phyloP scores from a whole-genome alignment of 768 basidiomycete species.

The Phlebiopsis gigantea region DNA sequence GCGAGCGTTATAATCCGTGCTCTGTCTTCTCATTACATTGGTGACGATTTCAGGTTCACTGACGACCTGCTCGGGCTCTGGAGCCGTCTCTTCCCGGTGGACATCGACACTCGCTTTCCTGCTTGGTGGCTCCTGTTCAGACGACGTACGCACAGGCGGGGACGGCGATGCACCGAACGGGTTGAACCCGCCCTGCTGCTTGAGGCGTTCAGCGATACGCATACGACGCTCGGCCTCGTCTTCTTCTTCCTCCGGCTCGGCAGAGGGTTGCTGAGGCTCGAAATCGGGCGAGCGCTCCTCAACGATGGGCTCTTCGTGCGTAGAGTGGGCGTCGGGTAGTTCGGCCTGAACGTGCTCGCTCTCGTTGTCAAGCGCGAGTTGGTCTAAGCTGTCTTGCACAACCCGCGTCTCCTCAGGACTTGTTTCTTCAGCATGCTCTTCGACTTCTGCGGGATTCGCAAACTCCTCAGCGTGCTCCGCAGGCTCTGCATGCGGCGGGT shows the following conservation, averaged over 20 bases:
- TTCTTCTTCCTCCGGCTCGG: conserved; percentile 28
- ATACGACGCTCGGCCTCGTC: conserved; percentile 52
- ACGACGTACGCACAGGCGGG: conserved; percentile 9
- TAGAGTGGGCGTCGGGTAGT: background rate
- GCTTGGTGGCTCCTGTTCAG: background rate
- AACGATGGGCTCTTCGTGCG: background rate
- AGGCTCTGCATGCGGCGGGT: background rate
- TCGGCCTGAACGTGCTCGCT: background rate
- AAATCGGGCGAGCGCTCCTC: background rate
- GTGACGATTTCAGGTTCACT: background rate
- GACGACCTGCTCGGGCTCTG: background rate
- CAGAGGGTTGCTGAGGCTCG: background rate
- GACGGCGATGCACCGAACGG: conserved; percentile 40
- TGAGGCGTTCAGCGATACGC: conserved; percentile 53
- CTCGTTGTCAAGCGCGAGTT: background rate
- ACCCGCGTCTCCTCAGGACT: background rate
- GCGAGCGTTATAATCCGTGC: conserved; percentile 5
- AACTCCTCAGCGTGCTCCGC: background rate
- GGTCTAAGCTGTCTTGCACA: background rate
- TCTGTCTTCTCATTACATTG: conserved; percentile 8
- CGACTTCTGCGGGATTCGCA: background rate
- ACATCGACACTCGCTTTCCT: background rate
- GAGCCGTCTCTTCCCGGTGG: background rate
- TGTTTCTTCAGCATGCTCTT: background rate
- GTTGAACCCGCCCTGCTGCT: conserved; percentile 59